Evolutionary conservation across 176 grass and related monocot species (phyloP).

Genomic region (Phoenix roebelenii): DNA sequence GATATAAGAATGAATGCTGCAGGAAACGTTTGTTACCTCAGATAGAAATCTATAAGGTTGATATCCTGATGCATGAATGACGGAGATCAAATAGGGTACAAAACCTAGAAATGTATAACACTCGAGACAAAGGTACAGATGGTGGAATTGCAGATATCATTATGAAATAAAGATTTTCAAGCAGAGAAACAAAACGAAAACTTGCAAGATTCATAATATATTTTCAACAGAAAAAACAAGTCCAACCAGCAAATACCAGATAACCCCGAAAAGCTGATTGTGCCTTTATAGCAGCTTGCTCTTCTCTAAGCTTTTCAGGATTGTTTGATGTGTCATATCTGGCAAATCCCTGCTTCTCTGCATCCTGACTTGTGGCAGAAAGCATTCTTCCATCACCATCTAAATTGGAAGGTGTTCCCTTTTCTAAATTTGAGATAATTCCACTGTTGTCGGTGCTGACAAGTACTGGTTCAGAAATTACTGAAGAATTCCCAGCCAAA

Average conservation of each 20-base stretch:
- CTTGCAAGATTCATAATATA: too few species aligned
- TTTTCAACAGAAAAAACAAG: not conserved
- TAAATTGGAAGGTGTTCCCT: constrained; percentile 34
- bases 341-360: constrained; percentile 24
- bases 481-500: constrained; percentile 41
- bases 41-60: too few species aligned
- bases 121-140: too few species aligned
- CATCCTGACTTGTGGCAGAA: constrained; percentile 26
- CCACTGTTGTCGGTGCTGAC: constrained; percentile 38
- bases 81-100: too few species aligned
- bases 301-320: constrained; percentile 38
- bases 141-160: too few species aligned
- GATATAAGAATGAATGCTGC: too few species aligned
- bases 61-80: too few species aligned
- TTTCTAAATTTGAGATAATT: constrained; percentile 19
- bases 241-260: constrained; percentile 43
- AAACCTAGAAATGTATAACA: too few species aligned
- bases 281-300: constrained; percentile 61
- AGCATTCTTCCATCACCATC: constrained; percentile 23
- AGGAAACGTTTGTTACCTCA: too few species aligned
- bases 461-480: constrained; percentile 76
- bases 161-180: too few species aligned
- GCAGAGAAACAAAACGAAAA: too few species aligned
- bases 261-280: constrained; percentile 79
- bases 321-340: constrained; percentile 18